Evolutionary conservation across 192 early-diverging fungal genomes (phyloP), one percentile per base, ranked within the genome.

Genomic region (Spizellomyces sp.): DNA sequence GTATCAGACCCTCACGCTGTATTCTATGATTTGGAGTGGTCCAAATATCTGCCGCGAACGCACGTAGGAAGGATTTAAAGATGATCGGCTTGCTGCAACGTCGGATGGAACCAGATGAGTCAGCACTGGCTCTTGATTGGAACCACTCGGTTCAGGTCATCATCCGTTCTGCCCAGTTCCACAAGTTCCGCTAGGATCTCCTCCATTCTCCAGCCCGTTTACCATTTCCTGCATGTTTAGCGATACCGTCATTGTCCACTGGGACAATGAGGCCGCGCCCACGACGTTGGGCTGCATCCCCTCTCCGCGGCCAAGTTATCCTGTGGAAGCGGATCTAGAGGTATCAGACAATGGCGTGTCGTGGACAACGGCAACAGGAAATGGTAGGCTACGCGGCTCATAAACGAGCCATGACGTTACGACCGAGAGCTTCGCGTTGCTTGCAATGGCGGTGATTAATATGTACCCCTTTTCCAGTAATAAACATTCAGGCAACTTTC

Each of bases 221-320:
- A 2, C 27, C 27, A 36, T 36, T 36, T 0, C 27, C 27, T 36
- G 27, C 27, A 36, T 36, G 27, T 69, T 69, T 22, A 69, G 55
- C 21, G 67, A 69, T 43, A 69, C 27, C 15, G 69, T 71, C 19
- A 17, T 41, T n/a, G 27, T 71, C 48, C 69, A 63, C 45, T 71
- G 69, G 69, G 69, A 71, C 69, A 71, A 62, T 47, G 42, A 41
- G 9, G 45, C 60, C 42, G 6, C 15, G 27, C 67, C 47, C 67
- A 61, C 66, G 9, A 52, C 66, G 19, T 56, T 56, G 45, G 17
- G 45, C 14, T n/a, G n/a, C 44, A 54, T 46, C 60, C 27, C 22
- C 6, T 21, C 10, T 61, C 1, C n/a, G 64, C 15, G 15, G 3
- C 6, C 60, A 15, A 41, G 4, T 41, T 62, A 27, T 62, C 60